phyloP scores from a whole-genome alignment of 2,329 filamentous ascomycete genomes.

The Xylaria polymorpha region DNA sequence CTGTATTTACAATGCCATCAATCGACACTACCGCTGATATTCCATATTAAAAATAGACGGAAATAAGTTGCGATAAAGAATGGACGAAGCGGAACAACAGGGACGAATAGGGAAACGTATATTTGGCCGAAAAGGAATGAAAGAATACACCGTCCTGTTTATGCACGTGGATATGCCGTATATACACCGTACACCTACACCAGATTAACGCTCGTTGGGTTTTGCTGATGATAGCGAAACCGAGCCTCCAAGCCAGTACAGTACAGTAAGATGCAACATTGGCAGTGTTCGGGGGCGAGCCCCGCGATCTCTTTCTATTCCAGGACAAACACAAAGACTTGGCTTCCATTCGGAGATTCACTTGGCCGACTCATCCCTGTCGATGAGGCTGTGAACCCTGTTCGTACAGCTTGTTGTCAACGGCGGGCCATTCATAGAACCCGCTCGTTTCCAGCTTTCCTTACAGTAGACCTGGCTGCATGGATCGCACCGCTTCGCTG shows the following conservation, averaged over 20 bases:
- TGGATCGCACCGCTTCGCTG: not conserved
- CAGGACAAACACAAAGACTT: constrained; percentile 3
- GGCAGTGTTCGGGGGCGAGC: not conserved
- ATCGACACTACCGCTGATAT: constrained; percentile 12
- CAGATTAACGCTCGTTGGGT: not conserved
- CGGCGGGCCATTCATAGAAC: constrained; percentile 18
- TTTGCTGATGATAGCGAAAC: not conserved
- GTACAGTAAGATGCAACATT: not conserved
- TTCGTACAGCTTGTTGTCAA: constrained; percentile 17
- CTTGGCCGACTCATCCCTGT: constrained; percentile 27
- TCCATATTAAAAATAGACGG: constrained; percentile 1
- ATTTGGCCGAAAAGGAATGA: not conserved
- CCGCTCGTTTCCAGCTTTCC: not conserved
- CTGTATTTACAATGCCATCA: constrained; percentile 33
- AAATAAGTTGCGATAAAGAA: not conserved
- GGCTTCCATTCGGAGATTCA: constrained; percentile 20
- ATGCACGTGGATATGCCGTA: constrained; percentile 15
- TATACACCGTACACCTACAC: constrained; percentile 6
- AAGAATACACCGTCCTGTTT: not conserved
- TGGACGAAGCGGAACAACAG: not conserved
- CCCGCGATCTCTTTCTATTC: constrained; percentile 20
- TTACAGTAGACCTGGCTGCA: not conserved
- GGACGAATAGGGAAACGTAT: not conserved
- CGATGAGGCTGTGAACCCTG: constrained; percentile 37
- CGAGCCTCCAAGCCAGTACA: not conserved